Percentiles rank a stretch among this genome's conserved stretches.
Evolutionary conservation across 768 basidiomycete genomes (phyloP).

Genomic region (Auricularia cornea): DNA sequence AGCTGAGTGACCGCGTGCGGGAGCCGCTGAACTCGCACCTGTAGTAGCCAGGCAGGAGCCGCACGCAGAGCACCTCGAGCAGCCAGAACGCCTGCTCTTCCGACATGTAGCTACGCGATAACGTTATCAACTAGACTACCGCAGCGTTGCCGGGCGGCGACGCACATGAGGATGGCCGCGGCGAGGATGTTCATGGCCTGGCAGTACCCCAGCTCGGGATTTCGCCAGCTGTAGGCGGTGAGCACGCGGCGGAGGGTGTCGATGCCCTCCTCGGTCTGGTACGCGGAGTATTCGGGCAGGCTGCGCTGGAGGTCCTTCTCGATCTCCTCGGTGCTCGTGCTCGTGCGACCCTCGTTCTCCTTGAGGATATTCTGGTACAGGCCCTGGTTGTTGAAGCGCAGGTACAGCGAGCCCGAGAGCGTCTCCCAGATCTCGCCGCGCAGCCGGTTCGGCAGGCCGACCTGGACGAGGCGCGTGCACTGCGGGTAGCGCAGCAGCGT

Average conservation of each 20-base stretch:
- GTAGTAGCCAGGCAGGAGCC: slow-evolving; percentile 95
- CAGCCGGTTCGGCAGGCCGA: slow-evolving; percentile 88
- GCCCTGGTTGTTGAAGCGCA: slow-evolving; percentile 82
- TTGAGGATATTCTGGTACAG: slow-evolving; percentile 67
- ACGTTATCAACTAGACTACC: neutral
- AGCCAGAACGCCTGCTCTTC: slow-evolving; percentile 99
- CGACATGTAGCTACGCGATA: slow-evolving; percentile 79
- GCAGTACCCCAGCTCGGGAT: slow-evolving; percentile 91
- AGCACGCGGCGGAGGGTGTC: slow-evolving; percentile 76
- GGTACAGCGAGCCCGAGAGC: slow-evolving; percentile 85
- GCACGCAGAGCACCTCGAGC: slow-evolving; percentile 87
- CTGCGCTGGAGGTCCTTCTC: slow-evolving; percentile 97
- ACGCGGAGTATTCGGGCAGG: slow-evolving; percentile 94
- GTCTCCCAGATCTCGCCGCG: slow-evolving; percentile 99
- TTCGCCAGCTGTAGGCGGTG: slow-evolving; percentile 92
- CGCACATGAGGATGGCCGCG: slow-evolving; percentile 88
- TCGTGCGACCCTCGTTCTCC: slow-evolving; percentile 69
- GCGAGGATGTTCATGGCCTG: slow-evolving; percentile 99
- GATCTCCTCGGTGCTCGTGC: slow-evolving; percentile 92
- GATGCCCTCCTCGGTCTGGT: slow-evolving; percentile 86
- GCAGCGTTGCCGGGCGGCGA: neutral
- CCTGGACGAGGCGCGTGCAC: slow-evolving; percentile 94
- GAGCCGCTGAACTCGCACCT: slow-evolving; percentile 42
- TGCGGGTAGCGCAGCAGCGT: slow-evolving; percentile 93
- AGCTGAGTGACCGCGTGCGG: slow-evolving; percentile 4